phyloP scores from a whole-genome alignment of 116 monocot species.

The Papilionanthe hybrid region DNA sequence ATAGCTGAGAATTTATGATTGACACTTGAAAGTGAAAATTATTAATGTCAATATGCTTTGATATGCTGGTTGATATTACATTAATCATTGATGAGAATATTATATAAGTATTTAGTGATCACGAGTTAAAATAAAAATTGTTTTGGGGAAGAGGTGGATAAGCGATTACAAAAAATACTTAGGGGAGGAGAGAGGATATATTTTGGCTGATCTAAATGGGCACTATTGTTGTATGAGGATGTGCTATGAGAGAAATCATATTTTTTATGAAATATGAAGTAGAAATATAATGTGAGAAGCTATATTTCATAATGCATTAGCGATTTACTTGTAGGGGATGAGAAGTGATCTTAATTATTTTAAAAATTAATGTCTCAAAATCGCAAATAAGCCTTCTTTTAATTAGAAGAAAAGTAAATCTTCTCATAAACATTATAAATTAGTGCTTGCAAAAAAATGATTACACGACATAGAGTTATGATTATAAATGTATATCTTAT shows the following conservation, averaged over 20 bases:
- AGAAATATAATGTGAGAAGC: neutral
- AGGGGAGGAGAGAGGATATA: neutral
- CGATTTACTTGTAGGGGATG: neutral
- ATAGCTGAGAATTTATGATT: neutral
- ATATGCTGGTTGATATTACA: neutral
- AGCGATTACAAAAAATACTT: neutral
- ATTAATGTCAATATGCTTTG: neutral
- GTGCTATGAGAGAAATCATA: neutral
- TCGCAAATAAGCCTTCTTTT: too few relatives aligned
- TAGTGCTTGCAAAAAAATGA: too few relatives aligned
- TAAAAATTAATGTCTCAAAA: too few relatives aligned
- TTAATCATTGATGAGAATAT: neutral
- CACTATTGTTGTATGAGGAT: neutral
- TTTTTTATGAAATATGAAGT: neutral
- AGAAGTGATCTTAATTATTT: neutral
- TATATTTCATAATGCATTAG: neutral
- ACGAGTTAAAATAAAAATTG: neutral
- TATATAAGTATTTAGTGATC: neutral
- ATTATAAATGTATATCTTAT: too few relatives aligned
- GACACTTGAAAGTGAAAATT: neutral
- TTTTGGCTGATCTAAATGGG: neutral
- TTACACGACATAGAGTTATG: too few relatives aligned
- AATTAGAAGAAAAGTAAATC: too few relatives aligned
- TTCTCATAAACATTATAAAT: too few relatives aligned
- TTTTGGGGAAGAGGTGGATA: neutral